Percentiles rank a stretch among this genome's conserved stretches.
These are phyloP conservation scores for Phytophthora uliginosa DNA, from an alignment of 352 stramenopile species.

Conservation along the genomic window DNA sequence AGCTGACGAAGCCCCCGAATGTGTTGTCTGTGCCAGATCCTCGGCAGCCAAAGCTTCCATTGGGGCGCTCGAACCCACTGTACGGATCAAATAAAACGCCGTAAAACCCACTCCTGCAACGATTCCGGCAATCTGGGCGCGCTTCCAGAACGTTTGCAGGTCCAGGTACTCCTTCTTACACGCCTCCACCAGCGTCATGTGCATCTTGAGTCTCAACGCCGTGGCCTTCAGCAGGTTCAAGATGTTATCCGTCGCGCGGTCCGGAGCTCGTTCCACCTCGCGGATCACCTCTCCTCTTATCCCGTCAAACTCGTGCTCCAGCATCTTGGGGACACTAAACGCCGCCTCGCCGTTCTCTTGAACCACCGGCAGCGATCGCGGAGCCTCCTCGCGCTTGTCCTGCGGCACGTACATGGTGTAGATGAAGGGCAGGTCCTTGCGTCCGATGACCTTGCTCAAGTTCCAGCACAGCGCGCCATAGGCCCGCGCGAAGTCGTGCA, in stretches of 20 bases:
- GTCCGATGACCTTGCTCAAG: constrained; percentile 88
- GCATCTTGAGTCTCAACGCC: constrained; percentile 87
- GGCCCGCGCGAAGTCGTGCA: constrained; percentile 89
- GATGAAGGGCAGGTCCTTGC: constrained; percentile 90
- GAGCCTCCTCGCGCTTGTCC: constrained; percentile 47
- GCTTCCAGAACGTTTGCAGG: constrained; percentile 78
- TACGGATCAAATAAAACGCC: constrained; percentile 84
- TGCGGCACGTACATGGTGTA: constrained; percentile 92
- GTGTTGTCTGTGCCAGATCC: constrained; percentile 15
- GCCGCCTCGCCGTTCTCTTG: constrained; percentile 24
- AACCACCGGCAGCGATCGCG: constrained; percentile 13
- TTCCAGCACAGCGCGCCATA: constrained; percentile 92
- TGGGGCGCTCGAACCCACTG: constrained; percentile 45
- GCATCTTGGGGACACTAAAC: constrained; percentile 72
- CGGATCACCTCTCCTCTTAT: constrained; percentile 88
- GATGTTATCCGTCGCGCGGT: constrained; percentile 87
- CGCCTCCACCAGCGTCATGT: constrained; percentile 80
- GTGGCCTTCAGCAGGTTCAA: constrained; percentile 87
- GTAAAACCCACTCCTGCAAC: constrained; percentile 69
- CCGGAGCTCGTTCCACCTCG: constrained; percentile 82
- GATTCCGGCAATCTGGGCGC: constrained; percentile 72
- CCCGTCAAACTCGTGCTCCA: constrained; percentile 90
- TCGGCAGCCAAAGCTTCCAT: constrained; percentile 46
- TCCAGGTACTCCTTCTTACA: constrained; percentile 86
- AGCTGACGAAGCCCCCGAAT: constrained; percentile 13